Conservation (phyloP, 1,284 basidiomycete genomes). For the Leccinum variabile region DNA sequence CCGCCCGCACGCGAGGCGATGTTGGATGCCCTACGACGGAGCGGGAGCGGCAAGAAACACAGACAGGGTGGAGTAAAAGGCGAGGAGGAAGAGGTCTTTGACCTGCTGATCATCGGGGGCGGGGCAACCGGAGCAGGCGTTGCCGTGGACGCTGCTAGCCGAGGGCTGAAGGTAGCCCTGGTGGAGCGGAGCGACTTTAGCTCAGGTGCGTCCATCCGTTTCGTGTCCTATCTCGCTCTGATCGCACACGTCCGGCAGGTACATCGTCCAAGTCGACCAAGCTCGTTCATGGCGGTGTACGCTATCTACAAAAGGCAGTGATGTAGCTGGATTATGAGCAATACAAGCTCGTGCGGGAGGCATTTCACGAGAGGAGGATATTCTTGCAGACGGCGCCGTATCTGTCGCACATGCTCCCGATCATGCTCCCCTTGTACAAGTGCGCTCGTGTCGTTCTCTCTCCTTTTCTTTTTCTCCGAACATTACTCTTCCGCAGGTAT, state of each 20-base stretch:
- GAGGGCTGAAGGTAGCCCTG: constrained; percentile 90
- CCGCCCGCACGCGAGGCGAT: constrained; percentile 68
- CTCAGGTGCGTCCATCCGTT: constrained; percentile 54
- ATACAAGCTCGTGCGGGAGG: constrained; percentile 95
- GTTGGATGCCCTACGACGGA: constrained; percentile 49
- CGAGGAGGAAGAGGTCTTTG: constrained; percentile 54
- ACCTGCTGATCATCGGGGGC: constrained; percentile 86
- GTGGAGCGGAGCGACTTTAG: constrained; percentile 95
- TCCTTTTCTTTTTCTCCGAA: not conserved
- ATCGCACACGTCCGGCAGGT: constrained; percentile 68
- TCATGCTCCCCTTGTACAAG: constrained; percentile 93
- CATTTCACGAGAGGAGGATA: constrained; percentile 88
- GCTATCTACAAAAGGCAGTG: constrained; percentile 96
- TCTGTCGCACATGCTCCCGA: constrained; percentile 88
- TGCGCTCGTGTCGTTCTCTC: constrained; percentile 27
- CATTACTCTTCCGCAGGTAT: constrained; percentile 52
- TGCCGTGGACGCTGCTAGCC: constrained; percentile 89
- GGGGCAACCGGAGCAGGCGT: constrained; percentile 95
- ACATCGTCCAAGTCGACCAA: constrained; percentile 98
- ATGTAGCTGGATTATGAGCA: constrained; percentile 96
- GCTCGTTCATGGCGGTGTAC: constrained; percentile 95
- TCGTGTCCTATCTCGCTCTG: not conserved
- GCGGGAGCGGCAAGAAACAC: constrained; percentile 10
- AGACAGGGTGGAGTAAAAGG: constrained; percentile 13
- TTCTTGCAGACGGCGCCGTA: constrained; percentile 97